These are phyloP conservation scores for Carallia pectinifolia DNA, from an alignment of 345 rosid species.

Conservation along the genomic window DNA sequence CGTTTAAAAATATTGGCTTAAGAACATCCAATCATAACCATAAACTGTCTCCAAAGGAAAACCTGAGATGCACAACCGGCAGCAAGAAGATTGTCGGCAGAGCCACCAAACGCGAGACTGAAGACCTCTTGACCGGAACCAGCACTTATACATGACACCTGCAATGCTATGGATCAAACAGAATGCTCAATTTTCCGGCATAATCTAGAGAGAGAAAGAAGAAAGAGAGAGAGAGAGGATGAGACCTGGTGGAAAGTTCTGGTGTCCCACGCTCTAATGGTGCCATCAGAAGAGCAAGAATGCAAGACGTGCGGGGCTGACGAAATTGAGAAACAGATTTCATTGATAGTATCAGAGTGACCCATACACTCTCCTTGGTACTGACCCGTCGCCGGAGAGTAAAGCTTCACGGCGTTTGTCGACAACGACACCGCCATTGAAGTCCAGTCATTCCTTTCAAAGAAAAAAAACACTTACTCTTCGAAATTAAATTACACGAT, in stretches of 20 bases:
- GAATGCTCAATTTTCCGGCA: not conserved
- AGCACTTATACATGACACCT: constrained; percentile 61
- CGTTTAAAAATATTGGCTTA: not conserved
- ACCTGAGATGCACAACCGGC: constrained; percentile 91
- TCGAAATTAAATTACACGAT: too few relatives aligned
- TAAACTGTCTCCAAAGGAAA: not conserved
- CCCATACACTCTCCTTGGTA: constrained; percentile 84
- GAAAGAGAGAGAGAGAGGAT: not conserved
- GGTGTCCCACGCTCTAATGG: constrained; percentile 87
- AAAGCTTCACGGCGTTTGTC: constrained; percentile 68
- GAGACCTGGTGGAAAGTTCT: constrained; percentile 69
- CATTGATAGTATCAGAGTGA: constrained; percentile 62
- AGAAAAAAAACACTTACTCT: not conserved
- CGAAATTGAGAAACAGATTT: constrained; percentile 58
- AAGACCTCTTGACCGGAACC: constrained; percentile 61
- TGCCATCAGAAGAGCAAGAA: constrained; percentile 93
- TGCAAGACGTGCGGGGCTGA: constrained; percentile 65
- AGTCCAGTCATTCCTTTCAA: constrained; percentile 72
- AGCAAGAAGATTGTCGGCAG: constrained; percentile 67
- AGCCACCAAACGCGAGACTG: constrained; percentile 80
- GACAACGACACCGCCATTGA: constrained; percentile 92
- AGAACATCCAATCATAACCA: not conserved
- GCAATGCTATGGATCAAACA: constrained; percentile 14
- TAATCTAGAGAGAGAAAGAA: not conserved
- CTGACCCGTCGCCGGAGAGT: constrained; percentile 82